phyloP scores from a whole-genome alignment of 768 basidiomycete species.

The Filobasidium floriforme region DNA sequence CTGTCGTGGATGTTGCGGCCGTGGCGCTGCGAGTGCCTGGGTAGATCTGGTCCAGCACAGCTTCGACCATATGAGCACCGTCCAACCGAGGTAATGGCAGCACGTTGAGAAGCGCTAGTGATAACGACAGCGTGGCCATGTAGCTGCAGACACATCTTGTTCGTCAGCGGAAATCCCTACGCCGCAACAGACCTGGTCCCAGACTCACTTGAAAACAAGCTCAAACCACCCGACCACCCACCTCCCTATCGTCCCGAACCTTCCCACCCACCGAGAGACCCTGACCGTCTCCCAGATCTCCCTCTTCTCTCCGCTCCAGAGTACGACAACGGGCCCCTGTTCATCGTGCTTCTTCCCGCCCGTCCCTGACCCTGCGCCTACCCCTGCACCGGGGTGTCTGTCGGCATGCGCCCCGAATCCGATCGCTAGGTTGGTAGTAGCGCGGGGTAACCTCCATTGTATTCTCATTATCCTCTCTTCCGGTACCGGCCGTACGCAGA shows the following conservation, averaged over 20 bases:
- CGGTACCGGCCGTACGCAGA: constrained; percentile 7
- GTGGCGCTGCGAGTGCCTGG: background rate
- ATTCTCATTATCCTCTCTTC: constrained; percentile 20
- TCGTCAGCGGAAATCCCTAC: too few species aligned
- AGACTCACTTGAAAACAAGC: constrained; percentile 15
- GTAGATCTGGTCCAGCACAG: constrained; percentile 10
- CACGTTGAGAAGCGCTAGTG: constrained; percentile 19
- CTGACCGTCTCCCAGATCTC: background rate
- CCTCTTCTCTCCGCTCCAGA: constrained; percentile 13
- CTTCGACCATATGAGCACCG: constrained; percentile 18
- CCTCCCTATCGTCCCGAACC: background rate
- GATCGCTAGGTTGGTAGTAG: too few species aligned
- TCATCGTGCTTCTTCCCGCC: background rate
- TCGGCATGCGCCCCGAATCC: too few species aligned
- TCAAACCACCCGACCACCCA: constrained; percentile 3
- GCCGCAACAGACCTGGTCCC: background rate
- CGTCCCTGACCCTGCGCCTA: background rate
- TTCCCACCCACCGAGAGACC: background rate
- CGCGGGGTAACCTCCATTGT: constrained; percentile 1
- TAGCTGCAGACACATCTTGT: constrained; percentile 19
- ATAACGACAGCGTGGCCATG: constrained; percentile 11
- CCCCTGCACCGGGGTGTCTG: too few species aligned
- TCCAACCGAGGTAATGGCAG: constrained; percentile 20
- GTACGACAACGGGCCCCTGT: background rate
- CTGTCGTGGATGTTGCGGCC: too few species aligned